Evolutionary conservation across 23 red algal species (phyloP).

Genomic region (Gracilaria gracilis): DNA sequence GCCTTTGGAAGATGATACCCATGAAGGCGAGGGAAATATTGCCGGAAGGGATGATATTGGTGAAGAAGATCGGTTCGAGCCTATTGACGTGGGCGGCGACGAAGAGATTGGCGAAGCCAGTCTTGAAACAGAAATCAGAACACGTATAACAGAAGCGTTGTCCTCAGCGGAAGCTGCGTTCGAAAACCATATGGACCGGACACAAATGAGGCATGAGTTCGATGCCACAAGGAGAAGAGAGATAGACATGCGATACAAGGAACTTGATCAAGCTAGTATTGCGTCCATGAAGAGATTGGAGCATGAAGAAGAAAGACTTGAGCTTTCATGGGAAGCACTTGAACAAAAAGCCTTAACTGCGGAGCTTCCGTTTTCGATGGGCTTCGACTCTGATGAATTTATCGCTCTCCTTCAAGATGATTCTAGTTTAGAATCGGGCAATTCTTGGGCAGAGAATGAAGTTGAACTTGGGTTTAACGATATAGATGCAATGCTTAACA

Average conservation of each 20-base stretch:
- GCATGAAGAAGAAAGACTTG: neutral
- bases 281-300: neutral
- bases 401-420: neutral
- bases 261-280: neutral
- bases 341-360: neutral
- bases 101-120: neutral
- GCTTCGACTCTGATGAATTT: neutral
- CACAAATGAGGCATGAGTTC: neutral
- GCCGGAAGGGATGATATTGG: neutral
- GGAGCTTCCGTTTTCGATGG: neutral
- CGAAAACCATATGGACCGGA: neutral
- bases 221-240: neutral
- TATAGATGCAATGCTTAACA: neutral
- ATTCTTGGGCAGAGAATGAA: neutral
- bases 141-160: neutral
- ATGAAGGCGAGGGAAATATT: neutral
- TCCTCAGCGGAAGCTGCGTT: neutral
- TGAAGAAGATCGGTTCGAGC: neutral
- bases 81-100: no score
- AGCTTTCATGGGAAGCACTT: neutral
- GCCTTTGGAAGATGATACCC: no score
- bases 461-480: neutral
- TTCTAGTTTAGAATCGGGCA: neutral
- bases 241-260: conserved; percentile 8
- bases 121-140: neutral